Evolutionary conservation across 495 filamentous ascomycete genomes (phyloP).

Genomic region (Penicillium flavigenum): DNA sequence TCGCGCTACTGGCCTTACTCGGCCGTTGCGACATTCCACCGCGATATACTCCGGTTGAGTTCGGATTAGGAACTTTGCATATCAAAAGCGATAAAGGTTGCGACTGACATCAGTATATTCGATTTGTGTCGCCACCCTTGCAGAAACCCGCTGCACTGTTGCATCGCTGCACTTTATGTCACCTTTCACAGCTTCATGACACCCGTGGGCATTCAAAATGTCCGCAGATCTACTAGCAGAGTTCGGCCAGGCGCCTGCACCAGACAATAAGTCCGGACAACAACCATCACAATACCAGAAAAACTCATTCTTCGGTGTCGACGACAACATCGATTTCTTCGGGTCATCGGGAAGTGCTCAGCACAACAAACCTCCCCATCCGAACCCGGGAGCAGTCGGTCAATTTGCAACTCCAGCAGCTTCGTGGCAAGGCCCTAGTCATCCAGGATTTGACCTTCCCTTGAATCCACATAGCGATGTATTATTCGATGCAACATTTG

Average conservation of each 20-base stretch:
- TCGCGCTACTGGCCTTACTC: conserved; percentile 13
- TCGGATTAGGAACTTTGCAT: neutral
- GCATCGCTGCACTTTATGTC: neutral
- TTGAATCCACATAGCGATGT: conserved; percentile 35
- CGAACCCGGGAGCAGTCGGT: neutral
- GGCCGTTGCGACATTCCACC: conserved; percentile 17
- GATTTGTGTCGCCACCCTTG: neutral
- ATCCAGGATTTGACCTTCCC: conserved; percentile 23
- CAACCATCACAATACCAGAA: conserved; percentile 16
- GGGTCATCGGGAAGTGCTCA: conserved; percentile 9
- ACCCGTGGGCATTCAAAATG: conserved; percentile 47
- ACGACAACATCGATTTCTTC: conserved; percentile 25
- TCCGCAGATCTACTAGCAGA: conserved; percentile 73
- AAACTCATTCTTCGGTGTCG: conserved; percentile 30
- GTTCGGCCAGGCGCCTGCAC: conserved; percentile 51
- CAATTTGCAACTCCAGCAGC: conserved; percentile 11
- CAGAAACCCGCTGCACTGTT: neutral
- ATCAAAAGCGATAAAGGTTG: neutral
- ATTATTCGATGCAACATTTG: conserved; percentile 47
- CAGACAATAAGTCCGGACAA: conserved; percentile 18
- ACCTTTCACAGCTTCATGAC: conserved; percentile 10
- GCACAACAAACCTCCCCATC: conserved; percentile 1
- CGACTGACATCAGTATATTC: neutral
- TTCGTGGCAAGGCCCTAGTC: conserved; percentile 13
- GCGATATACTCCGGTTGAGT: neutral